These are phyloP conservation scores for Talaromyces sp. DNA, from an alignment of 2,329 filamentous ascomycete genomes.

Conservation along the genomic window DNA sequence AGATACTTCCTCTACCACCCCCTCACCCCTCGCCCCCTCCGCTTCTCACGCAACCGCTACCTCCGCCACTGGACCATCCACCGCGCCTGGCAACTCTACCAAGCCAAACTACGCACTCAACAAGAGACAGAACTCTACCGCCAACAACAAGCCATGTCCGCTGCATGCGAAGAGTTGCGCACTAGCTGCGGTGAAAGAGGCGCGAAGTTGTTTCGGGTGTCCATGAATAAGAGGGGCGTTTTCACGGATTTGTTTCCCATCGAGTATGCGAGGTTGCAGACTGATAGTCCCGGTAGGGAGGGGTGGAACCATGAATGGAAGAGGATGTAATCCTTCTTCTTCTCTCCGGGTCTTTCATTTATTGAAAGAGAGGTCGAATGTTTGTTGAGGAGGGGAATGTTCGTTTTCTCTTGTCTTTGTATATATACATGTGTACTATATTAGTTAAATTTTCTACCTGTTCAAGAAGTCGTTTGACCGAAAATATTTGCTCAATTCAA, in stretches of 20 bases:
- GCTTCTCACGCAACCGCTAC: conserved; percentile 81
- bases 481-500: neutral
- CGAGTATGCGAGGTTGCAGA: conserved; percentile 74
- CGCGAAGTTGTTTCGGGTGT: conserved; percentile 72
- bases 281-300: conserved; percentile 72
- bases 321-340: conserved; percentile 43
- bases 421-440: conserved; percentile 17
- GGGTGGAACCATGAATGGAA: conserved; percentile 97
- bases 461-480: neutral
- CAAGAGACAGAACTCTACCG: conserved; percentile 71
- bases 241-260: conserved; percentile 77
- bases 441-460: neutral
- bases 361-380: neutral
- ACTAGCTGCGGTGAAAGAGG: conserved; percentile 49
- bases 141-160: conserved; percentile 77
- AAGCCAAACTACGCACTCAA: conserved; percentile 63
- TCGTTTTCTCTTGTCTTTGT: conserved; percentile 10
- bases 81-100: conserved; percentile 85
- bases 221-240: conserved; percentile 86
- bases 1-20: conserved; percentile 70
- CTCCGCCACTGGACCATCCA: conserved; percentile 99
- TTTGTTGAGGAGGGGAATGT: neutral
- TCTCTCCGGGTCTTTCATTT: neutral
- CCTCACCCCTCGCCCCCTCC: conserved; percentile 70
- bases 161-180: conserved; percentile 80